Evolutionary conservation across 495 filamentous ascomycete species (phyloP), one percentile per base, ranked within the genome.

Genomic region (Penicillium crystallinum): DNA sequence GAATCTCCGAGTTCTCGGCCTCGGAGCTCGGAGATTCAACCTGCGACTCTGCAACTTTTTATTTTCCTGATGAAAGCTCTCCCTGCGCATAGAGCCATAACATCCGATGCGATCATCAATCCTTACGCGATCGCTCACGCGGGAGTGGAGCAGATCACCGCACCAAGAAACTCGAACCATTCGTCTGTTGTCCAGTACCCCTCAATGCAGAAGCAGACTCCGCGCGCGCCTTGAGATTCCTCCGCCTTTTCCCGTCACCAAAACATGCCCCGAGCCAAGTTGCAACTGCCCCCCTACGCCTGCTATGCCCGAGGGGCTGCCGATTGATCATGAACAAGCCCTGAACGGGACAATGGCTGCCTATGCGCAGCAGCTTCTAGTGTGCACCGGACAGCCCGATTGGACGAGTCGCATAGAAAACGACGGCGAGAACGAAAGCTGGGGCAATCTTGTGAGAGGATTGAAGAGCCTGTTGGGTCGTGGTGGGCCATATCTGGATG

Each of bases 291-390:
- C 85, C 2, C 59, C 79, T 3, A 86, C 81, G 2, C 85, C 85
- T 6, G 53, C 65, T 9, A 78, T 85, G 65, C 89, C 90, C 3
- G 69, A 75, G 4, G 82, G 78, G 2, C 69, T 92, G n/a, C 79
- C 83, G 12, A 93, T 97, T 53, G 90, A 97, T 65, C 77, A 78
- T 55, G 66, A 78, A 29, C 83, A 80, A 46, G 70, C 78, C 3
- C 66, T 97, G 38, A 83, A 83, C 59, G 84, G 84, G 15, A 86
- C 89, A 4, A 88, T 96, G 71, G 77, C 87, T 4, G 67, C 74
- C n/a, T 93, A 96, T 65, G 77, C 82, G 15, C 83, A 90, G 55
- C 91, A 97, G 48, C 76, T 97, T 4, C 64, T 98, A 3, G 75
- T 97, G 14, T 88, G 82, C 51, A 96, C 91, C 0, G 90, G 89